A percentile compares a stretch with the other conserved stretches of the same genome.
Conservation (phyloP, 305 asterid species). For the Fraxinus nigra region DNA sequence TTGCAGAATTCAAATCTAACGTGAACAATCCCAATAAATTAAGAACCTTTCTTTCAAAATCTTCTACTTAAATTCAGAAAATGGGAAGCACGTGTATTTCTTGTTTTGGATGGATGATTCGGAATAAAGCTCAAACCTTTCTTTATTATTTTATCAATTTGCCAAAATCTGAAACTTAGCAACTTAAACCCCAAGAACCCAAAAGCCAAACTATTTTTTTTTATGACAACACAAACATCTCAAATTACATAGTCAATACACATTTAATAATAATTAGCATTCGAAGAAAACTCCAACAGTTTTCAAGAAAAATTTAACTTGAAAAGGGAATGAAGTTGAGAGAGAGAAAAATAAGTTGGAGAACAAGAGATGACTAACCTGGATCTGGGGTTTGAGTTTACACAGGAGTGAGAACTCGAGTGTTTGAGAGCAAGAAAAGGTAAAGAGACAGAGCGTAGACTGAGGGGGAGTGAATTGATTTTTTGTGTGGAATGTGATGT, state of each 20-base stretch:
- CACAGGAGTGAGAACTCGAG: conserved; percentile 28
- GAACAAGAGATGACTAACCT: conserved; percentile 16
- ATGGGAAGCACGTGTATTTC: conserved; percentile 6
- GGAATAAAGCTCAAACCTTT: conserved; percentile 7
- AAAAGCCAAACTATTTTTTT: not conserved
- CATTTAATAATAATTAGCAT: not conserved
- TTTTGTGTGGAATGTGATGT: conserved; percentile 9
- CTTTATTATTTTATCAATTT: conserved; percentile 7
- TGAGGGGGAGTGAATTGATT: not conserved
- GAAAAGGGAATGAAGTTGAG: conserved; percentile 12
- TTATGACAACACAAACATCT: not conserved
- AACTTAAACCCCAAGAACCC: conserved; percentile 18
- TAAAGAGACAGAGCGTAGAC: conserved; percentile 11
- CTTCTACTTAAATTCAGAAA: conserved; percentile 14
- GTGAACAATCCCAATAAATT: conserved; percentile 14
- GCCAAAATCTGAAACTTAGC: conserved; percentile 1
- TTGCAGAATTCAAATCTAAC: not conserved
- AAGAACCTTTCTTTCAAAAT: conserved; percentile 4
- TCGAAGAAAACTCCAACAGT: not conserved
- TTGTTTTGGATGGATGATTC: conserved; percentile 4
- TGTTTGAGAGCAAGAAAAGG: conserved; percentile 22
- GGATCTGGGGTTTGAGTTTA: conserved; percentile 53
- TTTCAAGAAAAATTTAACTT: conserved; percentile 8
- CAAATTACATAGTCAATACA: not conserved
- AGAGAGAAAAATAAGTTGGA: not conserved